Percentiles rank a stretch among this genome's conserved stretches.
phyloP scores from a whole-genome alignment of 805 yeast species.

The Candida pseudoglaebosa region DNA sequence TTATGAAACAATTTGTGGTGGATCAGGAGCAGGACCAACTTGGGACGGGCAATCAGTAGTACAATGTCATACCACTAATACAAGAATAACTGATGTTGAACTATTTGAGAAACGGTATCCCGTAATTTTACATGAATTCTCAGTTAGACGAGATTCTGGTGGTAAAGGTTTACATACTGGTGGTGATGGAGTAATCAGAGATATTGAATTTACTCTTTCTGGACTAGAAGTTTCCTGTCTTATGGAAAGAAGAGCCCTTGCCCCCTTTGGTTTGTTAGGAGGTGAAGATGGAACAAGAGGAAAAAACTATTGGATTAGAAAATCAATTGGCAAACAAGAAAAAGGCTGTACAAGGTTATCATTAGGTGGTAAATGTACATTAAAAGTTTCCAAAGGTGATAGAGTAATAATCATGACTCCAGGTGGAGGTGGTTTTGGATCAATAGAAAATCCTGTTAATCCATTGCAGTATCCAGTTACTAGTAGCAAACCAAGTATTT shows the following conservation, averaged over 20 bases:
- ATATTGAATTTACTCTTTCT: slow-evolving; percentile 62
- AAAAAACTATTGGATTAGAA: slow-evolving; percentile 30
- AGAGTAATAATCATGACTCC: slow-evolving; percentile 38
- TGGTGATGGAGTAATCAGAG: slow-evolving; percentile 85
- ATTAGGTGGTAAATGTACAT: slow-evolving; percentile 32
- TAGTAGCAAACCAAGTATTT: slow-evolving; percentile 19
- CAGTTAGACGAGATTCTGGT: slow-evolving; percentile 71
- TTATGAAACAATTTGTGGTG: slow-evolving; percentile 94
- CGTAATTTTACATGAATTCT: slow-evolving; percentile 66
- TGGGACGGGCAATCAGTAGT: slow-evolving; percentile 90
- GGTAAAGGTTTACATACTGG: slow-evolving; percentile 72
- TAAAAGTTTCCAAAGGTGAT: slow-evolving; percentile 35
- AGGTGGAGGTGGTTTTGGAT: slow-evolving; percentile 45
- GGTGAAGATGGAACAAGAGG: slow-evolving; percentile 80
- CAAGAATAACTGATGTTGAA: slow-evolving; percentile 89
- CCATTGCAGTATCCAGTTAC: slow-evolving; percentile 20
- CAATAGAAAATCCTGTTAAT: neutral
- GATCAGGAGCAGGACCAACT: slow-evolving; percentile 85
- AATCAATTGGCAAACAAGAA: slow-evolving; percentile 12
- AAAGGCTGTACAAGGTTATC: slow-evolving; percentile 18
- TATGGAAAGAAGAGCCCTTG: slow-evolving; percentile 78
- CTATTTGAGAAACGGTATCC: slow-evolving; percentile 87
- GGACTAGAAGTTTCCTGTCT: slow-evolving; percentile 64
- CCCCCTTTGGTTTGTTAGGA: slow-evolving; percentile 85
- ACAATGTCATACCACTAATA: slow-evolving; percentile 91